Evolutionary conservation across 1,284 basidiomycete genomes (phyloP), one percentile per base, ranked within the genome.

Genomic region (Gymnopus androsaceus): DNA sequence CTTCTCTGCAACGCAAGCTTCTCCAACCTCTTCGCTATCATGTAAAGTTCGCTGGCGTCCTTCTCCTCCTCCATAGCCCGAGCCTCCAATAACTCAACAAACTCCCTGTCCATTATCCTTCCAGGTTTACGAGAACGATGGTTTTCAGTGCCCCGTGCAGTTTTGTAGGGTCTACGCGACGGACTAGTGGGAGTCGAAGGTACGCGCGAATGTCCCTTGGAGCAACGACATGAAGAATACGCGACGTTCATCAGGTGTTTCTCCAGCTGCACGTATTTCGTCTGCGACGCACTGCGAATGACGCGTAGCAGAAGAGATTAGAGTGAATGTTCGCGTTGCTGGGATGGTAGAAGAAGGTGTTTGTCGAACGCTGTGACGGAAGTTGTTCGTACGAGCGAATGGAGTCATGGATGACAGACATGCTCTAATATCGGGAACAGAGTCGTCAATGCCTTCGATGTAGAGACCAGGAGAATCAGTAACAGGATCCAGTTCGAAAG

Each of bases 61-160:
- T 36, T 57, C 56, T 69, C 67, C 45, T 69, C 69, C 23, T 63
- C 65, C 21, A 41, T 51, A 3, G 67, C 69, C 47, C 66, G 63
- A 38, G 59, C 53, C 38, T 66, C 47, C 4, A 72, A 60, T 12
- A 72, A 59, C 17, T 49, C 48, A 17, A 63, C 56, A 48, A 70
- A 69, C 57, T 69, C 69, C 21, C 61, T 59, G 40, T 70, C 62
- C 42, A 71, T 52, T 7, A 61, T 49, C 36, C 34, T 50, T 25
- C 55, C 37, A 34, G 27, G 17, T 45, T 47, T 40, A 12, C n/a
- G 5, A 41, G 19, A 42, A 15, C 30, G 17, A 25, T 8, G 30
- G 4, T 7, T 12, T n/a, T 50, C 9, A 15, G 21, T 8, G 5
- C 4, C 23, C 33, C 33, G 31, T 17, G 11, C 17, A 8, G 21